phyloP scores from a whole-genome alignment of 495 filamentous ascomycete species.

The Aspergillus saccharolyticus region DNA sequence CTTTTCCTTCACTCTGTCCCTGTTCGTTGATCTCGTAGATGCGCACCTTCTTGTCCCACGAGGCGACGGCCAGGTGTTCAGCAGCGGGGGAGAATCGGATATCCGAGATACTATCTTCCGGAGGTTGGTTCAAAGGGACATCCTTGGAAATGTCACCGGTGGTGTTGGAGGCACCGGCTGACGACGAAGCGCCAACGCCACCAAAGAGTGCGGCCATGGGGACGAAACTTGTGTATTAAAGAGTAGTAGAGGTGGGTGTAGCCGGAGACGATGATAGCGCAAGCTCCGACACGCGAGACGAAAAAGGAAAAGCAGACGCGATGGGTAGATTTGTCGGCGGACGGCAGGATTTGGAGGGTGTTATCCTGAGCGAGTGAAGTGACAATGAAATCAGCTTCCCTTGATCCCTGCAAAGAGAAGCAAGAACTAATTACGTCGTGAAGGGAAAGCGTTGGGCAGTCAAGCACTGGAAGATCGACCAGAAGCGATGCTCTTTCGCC shows the following conservation, averaged over 20 bases:
- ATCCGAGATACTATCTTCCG: slow-evolving; percentile 82
- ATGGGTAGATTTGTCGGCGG: background rate
- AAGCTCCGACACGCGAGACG: background rate
- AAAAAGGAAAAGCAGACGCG: background rate
- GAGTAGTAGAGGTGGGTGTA: background rate
- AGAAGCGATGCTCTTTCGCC: background rate
- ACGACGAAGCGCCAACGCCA: slow-evolving; percentile 35
- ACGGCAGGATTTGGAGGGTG: background rate
- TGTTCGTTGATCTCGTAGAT: slow-evolving; percentile 80
- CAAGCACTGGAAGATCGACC: background rate
- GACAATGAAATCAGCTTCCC: background rate
- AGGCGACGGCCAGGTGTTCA: slow-evolving; percentile 78
- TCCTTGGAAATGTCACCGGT: slow-evolving; percentile 90
- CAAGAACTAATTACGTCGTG: background rate
- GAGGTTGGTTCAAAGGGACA: slow-evolving; percentile 67
- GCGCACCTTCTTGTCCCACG: slow-evolving; percentile 91
- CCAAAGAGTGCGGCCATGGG: slow-evolving; percentile 57
- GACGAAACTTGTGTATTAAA: slow-evolving; percentile 18
- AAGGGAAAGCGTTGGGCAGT: background rate
- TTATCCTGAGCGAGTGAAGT: background rate
- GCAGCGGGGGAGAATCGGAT: slow-evolving; percentile 71
- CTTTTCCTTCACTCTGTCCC: slow-evolving; percentile 70
- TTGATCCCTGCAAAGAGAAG: background rate
- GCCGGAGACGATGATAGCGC: background rate
- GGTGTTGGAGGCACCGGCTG: slow-evolving; percentile 55